Evolutionary conservation across 2,329 filamentous ascomycete genomes (phyloP), one percentile per base, ranked within the genome.

Genomic region (Pezicula radicicola): DNA sequence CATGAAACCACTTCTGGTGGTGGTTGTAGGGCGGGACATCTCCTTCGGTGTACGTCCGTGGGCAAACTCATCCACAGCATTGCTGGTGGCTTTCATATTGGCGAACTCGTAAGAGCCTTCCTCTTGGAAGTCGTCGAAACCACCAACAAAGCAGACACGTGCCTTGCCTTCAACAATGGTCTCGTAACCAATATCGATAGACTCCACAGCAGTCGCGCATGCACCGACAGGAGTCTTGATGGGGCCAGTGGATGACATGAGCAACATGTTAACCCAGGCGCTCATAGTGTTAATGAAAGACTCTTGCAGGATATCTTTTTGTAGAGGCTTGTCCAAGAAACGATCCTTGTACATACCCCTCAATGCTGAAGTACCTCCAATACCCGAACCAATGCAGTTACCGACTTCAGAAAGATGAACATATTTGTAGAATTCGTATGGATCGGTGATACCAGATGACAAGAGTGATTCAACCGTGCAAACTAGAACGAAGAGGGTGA

Each of bases 221-320:
- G 94, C 94, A 77, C 93, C 94, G 48, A 97, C 94, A 3, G 94
- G 94, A 0, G 95, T 97, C 80, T 97, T 97, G 80, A 99, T 97
- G 40, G 94, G 91, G 61, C 94, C 94, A 48, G 94, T 97, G 5
- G 94, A 97, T 4, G 94, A 99, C 58, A 99, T 78, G 58, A 99
- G 79, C 74, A 99, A 78, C 94, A 99, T 99, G 79, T 99, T 99
- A 52, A 99, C 92, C 94, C 94, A 99, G 15, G 94, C 94, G 63
- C 90, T 88, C 93, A 99, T 99, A 51, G 94, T 99, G 80, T 99
- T 99, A 82, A 99, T 97, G 80, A 99, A 99, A 12, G 94, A 97
- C 75, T 99, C 94, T 69, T 99, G 95, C 13, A 99, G 82, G 68
- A 99, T 97, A 68, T 99, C 94, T 75, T 97, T 99, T 75, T 99